These are phyloP conservation scores for Beauveria sp. DNA, from an alignment of 2,329 filamentous ascomycete species.

Conservation along the genomic window DNA sequence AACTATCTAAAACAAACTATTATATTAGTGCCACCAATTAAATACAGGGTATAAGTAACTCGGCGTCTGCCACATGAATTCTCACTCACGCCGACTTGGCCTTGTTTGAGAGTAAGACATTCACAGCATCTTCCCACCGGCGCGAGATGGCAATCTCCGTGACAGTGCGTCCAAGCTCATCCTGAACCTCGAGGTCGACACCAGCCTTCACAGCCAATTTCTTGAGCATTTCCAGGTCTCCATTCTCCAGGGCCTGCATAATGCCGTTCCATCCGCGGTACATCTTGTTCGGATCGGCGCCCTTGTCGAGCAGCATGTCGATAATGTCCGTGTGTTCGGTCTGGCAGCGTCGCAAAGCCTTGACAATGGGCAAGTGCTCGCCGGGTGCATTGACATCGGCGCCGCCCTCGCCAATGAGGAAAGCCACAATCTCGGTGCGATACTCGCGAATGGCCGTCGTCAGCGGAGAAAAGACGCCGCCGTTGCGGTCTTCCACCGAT, in stretches of 20 bases:
- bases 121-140: constrained; percentile 50
- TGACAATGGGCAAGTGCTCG: constrained; percentile 64
- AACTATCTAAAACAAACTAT: too few species aligned
- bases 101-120: constrained; percentile 28
- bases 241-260: constrained; percentile 59
- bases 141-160: constrained; percentile 50
- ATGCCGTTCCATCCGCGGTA: constrained; percentile 60
- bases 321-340: constrained; percentile 52
- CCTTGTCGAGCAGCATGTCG: constrained; percentile 53
- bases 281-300: constrained; percentile 60
- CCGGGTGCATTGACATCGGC: constrained; percentile 61
- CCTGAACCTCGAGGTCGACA: constrained; percentile 43
- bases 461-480: constrained; percentile 62
- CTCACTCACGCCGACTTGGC: not conserved
- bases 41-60: not conserved
- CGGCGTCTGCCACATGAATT: not conserved
- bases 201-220: constrained; percentile 42
- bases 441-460: constrained; percentile 61
- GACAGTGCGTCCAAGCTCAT: constrained; percentile 47
- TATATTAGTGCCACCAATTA: too few species aligned
- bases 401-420: constrained; percentile 51
- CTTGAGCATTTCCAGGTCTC: constrained; percentile 45
- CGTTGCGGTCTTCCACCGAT: constrained; percentile 63
- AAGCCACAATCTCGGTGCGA: constrained; percentile 51
- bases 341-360: constrained; percentile 54